phyloP scores from a whole-genome alignment of 1,284 basidiomycete genomes.

The Golubevia sp. region DNA sequence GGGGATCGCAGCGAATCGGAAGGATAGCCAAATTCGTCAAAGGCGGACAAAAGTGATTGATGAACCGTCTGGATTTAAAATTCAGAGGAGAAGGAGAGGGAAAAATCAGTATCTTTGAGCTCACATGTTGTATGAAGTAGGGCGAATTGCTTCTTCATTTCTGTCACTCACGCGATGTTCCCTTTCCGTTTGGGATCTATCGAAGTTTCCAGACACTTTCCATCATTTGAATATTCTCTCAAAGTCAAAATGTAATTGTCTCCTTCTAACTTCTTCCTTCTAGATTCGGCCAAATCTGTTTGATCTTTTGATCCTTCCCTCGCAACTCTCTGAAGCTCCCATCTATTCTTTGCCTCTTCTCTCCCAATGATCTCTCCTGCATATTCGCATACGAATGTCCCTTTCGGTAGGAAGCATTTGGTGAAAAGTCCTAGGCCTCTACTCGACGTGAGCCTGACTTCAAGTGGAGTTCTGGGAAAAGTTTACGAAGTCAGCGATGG shows the following conservation, averaged over 20 bases:
- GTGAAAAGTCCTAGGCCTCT: slow-evolving; percentile 10
- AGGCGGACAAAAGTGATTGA: slow-evolving; percentile 15
- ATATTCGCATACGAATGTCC: slow-evolving; percentile 11
- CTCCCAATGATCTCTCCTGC: slow-evolving; percentile 11
- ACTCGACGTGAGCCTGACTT: neutral
- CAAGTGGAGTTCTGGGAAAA: neutral
- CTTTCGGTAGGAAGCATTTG: slow-evolving; percentile 4
- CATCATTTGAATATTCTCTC: slow-evolving; percentile 3
- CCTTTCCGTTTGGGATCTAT: slow-evolving; percentile 3
- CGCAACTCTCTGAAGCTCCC: neutral
- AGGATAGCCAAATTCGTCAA: slow-evolving; percentile 10
- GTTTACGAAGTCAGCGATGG: neutral
- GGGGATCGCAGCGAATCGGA: slow-evolving; percentile 10
- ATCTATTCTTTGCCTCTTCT: slow-evolving; percentile 6
- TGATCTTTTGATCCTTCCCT: slow-evolving; percentile 2
- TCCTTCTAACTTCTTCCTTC: neutral
- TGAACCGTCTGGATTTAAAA: slow-evolving; percentile 6
- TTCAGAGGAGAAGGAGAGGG: neutral
- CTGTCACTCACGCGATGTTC: slow-evolving; percentile 2
- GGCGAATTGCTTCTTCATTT: neutral
- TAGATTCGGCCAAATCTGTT: neutral
- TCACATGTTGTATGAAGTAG: too few species aligned
- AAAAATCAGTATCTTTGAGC: neutral
- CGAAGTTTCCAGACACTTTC: neutral
- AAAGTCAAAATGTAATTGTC: slow-evolving; percentile 7